These are phyloP conservation scores for Capsicum chinense DNA, from an alignment of 257 asterid species.

Conservation along the genomic window DNA sequence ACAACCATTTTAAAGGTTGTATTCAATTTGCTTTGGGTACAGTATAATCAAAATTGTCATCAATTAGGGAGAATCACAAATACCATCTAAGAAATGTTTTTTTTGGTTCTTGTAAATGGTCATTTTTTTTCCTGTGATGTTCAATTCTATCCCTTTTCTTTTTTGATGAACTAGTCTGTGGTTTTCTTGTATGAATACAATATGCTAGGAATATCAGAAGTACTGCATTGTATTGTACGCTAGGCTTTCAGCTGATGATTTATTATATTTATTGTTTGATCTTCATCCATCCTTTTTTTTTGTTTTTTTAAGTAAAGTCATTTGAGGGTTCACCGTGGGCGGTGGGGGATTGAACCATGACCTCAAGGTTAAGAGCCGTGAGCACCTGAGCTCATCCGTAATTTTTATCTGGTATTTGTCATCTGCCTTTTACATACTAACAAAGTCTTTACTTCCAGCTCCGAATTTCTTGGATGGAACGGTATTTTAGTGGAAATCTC, in stretches of 20 bases:
- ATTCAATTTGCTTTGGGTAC: background rate
- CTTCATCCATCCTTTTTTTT: background rate
- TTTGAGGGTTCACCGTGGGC: background rate
- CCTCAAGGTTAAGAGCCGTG: background rate
- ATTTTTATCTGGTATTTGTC: background rate
- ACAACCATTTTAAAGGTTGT: background rate
- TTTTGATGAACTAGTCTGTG: background rate
- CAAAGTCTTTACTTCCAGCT: conserved; percentile 52
- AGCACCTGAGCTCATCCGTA: background rate
- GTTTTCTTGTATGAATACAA: conserved; percentile 1
- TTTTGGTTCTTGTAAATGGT: background rate
- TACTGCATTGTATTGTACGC: background rate
- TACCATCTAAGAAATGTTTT: background rate
- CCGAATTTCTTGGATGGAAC: conserved; percentile 45
- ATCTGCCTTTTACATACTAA: conserved; percentile 20
- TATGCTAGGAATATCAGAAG: background rate
- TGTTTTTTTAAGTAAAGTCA: background rate
- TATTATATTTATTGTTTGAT: background rate
- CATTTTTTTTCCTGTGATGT: background rate
- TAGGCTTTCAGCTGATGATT: background rate
- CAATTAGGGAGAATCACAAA: background rate
- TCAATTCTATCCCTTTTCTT: background rate
- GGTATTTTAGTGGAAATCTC: conserved; percentile 55
- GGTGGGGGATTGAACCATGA: background rate
- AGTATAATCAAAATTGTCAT: background rate